Conservation (phyloP, 1,139 yeast species). For the Hyphopichia pseudoburtonii region DNA sequence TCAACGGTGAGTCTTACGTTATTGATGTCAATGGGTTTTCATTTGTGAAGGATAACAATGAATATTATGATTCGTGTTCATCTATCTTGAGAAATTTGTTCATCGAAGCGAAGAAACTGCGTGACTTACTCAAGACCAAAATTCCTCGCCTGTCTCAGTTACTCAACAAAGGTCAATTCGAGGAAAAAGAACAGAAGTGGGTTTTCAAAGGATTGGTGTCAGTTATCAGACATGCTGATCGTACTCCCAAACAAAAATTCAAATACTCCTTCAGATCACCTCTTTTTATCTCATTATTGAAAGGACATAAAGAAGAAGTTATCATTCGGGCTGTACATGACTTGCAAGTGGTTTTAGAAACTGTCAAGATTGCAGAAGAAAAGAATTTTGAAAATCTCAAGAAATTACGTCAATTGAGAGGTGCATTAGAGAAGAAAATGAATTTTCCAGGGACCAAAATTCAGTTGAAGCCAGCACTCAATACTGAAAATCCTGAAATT, state of each 20-base stretch:
- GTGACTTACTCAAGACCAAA: constrained; percentile 41
- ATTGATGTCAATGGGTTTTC: constrained; percentile 98
- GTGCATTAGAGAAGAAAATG: constrained; percentile 86
- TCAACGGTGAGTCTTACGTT: constrained; percentile 83
- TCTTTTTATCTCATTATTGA: constrained; percentile 78
- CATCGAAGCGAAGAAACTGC: constrained; percentile 50
- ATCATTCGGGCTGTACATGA: constrained; percentile 89
- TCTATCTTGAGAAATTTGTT: constrained; percentile 75
- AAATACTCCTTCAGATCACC: constrained; percentile 92
- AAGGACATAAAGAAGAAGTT: constrained; percentile 95
- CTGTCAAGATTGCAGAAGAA: constrained; percentile 79
- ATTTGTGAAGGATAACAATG: constrained; percentile 88
- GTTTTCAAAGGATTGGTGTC: constrained; percentile 89
- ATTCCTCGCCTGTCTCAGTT: constrained; percentile 40
- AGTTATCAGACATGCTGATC: constrained; percentile 94
- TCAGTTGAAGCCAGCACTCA: constrained; percentile 86
- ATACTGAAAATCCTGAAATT: constrained; percentile 55
- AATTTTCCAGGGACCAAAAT: constrained; percentile 94
- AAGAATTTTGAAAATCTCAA: constrained; percentile 75
- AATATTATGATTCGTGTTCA: constrained; percentile 84
- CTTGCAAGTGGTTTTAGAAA: constrained; percentile 78
- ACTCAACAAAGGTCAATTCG: constrained; percentile 46
- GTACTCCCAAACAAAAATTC: constrained; percentile 98
- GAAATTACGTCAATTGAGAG: constrained; percentile 72
- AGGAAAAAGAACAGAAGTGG: constrained; percentile 94